Evolutionary conservation across 2,329 filamentous ascomycete genomes (phyloP).

Genomic region (Drechslerella stenobrocha): DNA sequence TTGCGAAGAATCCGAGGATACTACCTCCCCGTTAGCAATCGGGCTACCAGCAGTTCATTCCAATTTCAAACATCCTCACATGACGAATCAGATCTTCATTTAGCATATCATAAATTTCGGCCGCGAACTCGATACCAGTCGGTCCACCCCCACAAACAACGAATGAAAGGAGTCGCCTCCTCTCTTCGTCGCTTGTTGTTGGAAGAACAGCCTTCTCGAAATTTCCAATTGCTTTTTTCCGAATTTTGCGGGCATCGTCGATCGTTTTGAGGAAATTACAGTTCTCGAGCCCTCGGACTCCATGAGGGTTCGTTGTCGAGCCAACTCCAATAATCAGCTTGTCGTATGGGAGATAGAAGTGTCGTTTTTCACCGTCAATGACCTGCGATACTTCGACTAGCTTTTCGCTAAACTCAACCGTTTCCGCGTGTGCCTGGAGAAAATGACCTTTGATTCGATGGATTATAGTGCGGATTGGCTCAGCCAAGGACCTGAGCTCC

Average conservation of each 20-base stretch:
- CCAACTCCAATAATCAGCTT: constrained; percentile 90
- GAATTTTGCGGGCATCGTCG: constrained; percentile 83
- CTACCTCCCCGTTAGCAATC: constrained; percentile 56
- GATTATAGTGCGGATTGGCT: constrained; percentile 86
- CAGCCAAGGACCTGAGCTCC: constrained; percentile 85
- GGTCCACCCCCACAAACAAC: constrained; percentile 95
- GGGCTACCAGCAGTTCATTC: neutral
- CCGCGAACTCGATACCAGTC: constrained; percentile 96
- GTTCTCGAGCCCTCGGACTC: constrained; percentile 89
- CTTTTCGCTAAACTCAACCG: constrained; percentile 89
- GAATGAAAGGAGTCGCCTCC: constrained; percentile 84
- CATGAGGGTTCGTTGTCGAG: constrained; percentile 89
- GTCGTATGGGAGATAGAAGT: constrained; percentile 96
- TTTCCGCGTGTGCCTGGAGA: constrained; percentile 79
- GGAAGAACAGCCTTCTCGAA: constrained; percentile 90
- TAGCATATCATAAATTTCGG: constrained; percentile 90
- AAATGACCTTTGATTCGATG: constrained; percentile 81
- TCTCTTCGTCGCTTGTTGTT: constrained; percentile 84
- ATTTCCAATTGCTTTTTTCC: constrained; percentile 85
- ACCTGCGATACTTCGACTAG: constrained; percentile 81
- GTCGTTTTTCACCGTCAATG: constrained; percentile 71
- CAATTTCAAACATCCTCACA: neutral
- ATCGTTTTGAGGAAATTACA: constrained; percentile 96
- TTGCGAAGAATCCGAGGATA: constrained; percentile 92
- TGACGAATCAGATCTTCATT: constrained; percentile 75